A percentile compares a stretch with the other conserved stretches of the same genome.
phyloP scores from a whole-genome alignment of 805 yeast species.

The Yarrowia porcina region DNA sequence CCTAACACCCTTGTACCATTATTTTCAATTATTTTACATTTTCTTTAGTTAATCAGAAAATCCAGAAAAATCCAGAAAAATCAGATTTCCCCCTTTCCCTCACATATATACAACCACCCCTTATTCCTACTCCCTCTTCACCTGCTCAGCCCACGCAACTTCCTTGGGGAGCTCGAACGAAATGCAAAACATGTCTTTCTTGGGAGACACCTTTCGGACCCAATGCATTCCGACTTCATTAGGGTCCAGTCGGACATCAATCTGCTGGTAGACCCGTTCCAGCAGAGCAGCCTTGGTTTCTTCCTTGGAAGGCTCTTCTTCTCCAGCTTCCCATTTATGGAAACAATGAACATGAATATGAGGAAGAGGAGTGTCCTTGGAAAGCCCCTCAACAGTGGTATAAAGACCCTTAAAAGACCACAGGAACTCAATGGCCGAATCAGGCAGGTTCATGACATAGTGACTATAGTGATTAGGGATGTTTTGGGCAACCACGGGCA shows the following conservation, averaged over 20 bases:
- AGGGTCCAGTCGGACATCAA: constrained; percentile 47
- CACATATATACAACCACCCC: background rate
- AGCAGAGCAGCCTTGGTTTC: constrained; percentile 67
- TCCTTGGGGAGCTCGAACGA: constrained; percentile 57
- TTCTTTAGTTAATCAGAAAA: background rate
- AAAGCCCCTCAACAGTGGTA: constrained; percentile 45
- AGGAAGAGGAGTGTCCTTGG: constrained; percentile 49
- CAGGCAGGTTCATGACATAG: constrained; percentile 95
- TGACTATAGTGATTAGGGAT: constrained; percentile 59
- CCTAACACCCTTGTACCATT: too few relatives aligned
- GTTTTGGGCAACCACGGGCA: constrained; percentile 35
- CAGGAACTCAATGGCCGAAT: constrained; percentile 79
- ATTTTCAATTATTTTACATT: background rate
- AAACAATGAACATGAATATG: constrained; percentile 85
- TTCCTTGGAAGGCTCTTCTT: constrained; percentile 66
- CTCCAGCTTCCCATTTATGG: constrained; percentile 77
- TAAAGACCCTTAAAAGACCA: constrained; percentile 76
- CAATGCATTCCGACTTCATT: constrained; percentile 62
- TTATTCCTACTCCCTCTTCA: background rate
- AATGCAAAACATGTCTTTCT: constrained; percentile 93
- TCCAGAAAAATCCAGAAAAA: background rate
- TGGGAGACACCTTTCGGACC: constrained; percentile 93
- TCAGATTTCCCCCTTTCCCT: background rate
- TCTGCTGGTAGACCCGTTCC: constrained; percentile 46
- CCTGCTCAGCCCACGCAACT: constrained; percentile 38